Percentiles rank a stretch among this genome's conserved stretches.
These are phyloP conservation scores for Centella asiatica DNA, from an alignment of 129 eudicot genomes.

Conservation along the genomic window DNA sequence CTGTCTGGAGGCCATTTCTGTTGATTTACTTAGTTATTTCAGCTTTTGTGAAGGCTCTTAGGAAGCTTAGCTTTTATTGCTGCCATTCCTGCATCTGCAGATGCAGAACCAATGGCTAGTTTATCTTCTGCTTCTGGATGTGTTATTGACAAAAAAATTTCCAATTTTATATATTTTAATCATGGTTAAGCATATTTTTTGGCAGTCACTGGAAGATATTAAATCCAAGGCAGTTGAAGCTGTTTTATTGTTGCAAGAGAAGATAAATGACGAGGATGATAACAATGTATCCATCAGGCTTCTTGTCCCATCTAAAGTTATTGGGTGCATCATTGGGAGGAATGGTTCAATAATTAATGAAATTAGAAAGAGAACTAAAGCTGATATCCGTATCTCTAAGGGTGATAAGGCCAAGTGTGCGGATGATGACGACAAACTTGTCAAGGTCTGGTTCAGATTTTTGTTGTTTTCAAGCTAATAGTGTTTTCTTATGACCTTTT, in stretches of 20 bases:
- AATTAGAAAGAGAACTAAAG: slow-evolving; percentile 77
- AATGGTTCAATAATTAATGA: slow-evolving; percentile 90
- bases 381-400: slow-evolving; percentile 84
- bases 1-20: too few relatives aligned
- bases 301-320: slow-evolving; percentile 74
- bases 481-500: neutral
- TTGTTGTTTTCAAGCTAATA: neutral
- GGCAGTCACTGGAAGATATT: slow-evolving; percentile 70
- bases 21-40: too few relatives aligned
- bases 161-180: neutral
- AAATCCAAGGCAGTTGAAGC: slow-evolving; percentile 94
- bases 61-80: too few relatives aligned
- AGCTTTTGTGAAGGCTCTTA: too few relatives aligned
- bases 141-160: neutral
- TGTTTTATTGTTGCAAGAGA: slow-evolving; percentile 79
- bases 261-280: slow-evolving; percentile 76
- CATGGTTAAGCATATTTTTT: neutral
- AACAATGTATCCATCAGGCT: slow-evolving; percentile 54
- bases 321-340: slow-evolving; percentile 90
- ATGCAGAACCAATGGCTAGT: too few relatives aligned
- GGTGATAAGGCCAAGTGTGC: slow-evolving; percentile 73
- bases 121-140: too few relatives aligned
- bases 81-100: too few relatives aligned
- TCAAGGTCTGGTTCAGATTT: slow-evolving; percentile 46
- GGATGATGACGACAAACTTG: slow-evolving; percentile 61